Base-by-base conservation (phyloP, 2,329 filamentous ascomycete species). In the Ophiocordyceps camponoti-rufipedis region DNA sequence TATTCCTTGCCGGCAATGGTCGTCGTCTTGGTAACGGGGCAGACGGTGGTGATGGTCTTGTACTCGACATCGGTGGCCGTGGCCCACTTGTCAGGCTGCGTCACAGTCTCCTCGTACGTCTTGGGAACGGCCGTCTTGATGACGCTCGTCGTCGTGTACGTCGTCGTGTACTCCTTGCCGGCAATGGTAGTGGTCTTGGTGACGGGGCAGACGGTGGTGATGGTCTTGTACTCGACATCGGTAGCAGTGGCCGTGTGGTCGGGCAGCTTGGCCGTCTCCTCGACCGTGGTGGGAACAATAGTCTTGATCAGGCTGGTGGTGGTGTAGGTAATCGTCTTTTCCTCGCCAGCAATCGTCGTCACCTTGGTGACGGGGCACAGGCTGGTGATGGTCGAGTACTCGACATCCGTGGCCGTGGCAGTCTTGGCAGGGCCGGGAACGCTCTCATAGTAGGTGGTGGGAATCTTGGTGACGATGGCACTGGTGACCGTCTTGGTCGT, bases 141-240 rank as follows among this genome's bases (percentile, higher is more conserved):
- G 18, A 53, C 51, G 19, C 51, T 48, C 23, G 49, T 51, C 5
- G 50, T 53, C 2, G 52, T 57, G 31, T 55, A 51, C 2, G 54
- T 57, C 16, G 50, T 42, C 6, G 49, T 54, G 4, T 46, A 39
- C 13, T 54, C 48, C 19, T 49, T 50, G 4, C 52, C 50, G 6
- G 44, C 41, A 13, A 52, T 62, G 4, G 58, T 57, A 7, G 61
- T 62, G 2, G 59, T 62, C 5, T 57, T 52, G 6, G 61, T 61
- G 14, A 69, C 52, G 12, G 67, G 66, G 54, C 62, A 67, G 10
- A 68, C 55, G 16, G 57, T 60, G 10, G 68, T 71, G 42, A 62
- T 46, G 13, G 64, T 68, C 5, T 56, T 60, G 51, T 65, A 62
- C 18, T 56, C 56, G 14, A 62, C 54, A 5, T 57, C 56, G 12